These are phyloP conservation scores for Barnettozyma wickerhamii DNA, from an alignment of 805 yeast species.

Conservation along the genomic window DNA sequence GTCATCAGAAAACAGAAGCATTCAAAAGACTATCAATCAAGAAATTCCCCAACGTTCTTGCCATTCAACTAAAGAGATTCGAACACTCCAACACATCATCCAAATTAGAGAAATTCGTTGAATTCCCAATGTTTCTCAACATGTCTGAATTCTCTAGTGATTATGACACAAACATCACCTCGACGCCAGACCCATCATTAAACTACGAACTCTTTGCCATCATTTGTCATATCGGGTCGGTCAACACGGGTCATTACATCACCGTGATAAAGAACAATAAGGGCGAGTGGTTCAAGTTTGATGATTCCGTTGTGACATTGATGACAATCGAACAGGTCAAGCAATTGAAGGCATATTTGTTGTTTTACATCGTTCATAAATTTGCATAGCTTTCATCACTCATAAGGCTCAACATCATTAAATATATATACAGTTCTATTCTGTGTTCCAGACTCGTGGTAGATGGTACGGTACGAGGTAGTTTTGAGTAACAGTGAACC, in stretches of 20 bases:
- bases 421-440: too few relatives aligned
- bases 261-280: conserved; percentile 68
- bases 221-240: conserved; percentile 87
- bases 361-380: conserved; percentile 53
- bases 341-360: conserved; percentile 70
- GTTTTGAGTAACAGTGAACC: too few relatives aligned
- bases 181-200: conserved; percentile 31
- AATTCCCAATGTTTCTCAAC: conserved; percentile 69
- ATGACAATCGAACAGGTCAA: conserved; percentile 63
- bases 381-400: conserved; percentile 4
- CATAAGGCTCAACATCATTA: background rate
- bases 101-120: conserved; percentile 72
- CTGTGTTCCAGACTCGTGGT: too few relatives aligned
- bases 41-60: conserved; percentile 69
- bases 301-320: conserved; percentile 77
- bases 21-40: conserved; percentile 67
- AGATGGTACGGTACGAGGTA: too few relatives aligned
- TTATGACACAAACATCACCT: conserved; percentile 14
- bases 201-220: conserved; percentile 82
- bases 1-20: conserved; percentile 61
- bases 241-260: conserved; percentile 93
- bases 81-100: conserved; percentile 37
- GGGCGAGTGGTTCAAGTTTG: conserved; percentile 86
- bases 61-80: conserved; percentile 77
- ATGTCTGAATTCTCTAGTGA: conserved; percentile 52